Conservation (phyloP, 2,329 filamentous ascomycete species). For the Bipolaris zeicola region DNA sequence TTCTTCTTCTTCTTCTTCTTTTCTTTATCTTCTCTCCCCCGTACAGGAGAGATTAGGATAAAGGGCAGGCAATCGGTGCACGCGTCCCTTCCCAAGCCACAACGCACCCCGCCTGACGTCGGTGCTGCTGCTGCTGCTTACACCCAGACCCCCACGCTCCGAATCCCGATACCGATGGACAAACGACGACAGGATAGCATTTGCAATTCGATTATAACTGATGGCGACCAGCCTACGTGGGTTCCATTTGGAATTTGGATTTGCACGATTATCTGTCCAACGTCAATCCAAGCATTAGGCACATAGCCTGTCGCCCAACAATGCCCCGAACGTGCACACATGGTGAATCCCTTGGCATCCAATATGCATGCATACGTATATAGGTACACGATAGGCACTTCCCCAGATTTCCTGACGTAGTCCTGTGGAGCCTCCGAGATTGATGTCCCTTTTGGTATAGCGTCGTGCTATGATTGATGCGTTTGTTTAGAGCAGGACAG, state of each 20-base stretch:
- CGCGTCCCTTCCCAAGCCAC: conserved; percentile 6
- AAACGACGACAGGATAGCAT: conserved; percentile 6
- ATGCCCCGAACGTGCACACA: background rate
- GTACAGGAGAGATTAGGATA: background rate
- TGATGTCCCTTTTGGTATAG: conserved; percentile 1
- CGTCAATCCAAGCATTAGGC: background rate
- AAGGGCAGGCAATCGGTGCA: background rate
- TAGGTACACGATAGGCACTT: conserved; percentile 13
- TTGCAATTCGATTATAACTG: background rate
- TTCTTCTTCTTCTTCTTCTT: background rate
- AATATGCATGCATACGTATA: conserved; percentile 7
- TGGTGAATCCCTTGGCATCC: conserved; percentile 2
- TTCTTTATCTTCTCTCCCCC: background rate
- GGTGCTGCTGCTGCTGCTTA: conserved; percentile 13
- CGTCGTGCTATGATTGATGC: background rate
- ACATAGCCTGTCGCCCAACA: background rate
- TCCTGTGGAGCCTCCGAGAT: conserved; percentile 5
- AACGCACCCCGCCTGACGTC: conserved; percentile 6
- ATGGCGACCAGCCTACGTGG: background rate
- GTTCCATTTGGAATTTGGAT: background rate
- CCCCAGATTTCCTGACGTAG: conserved; percentile 12
- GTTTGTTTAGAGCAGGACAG: background rate
- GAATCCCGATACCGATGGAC: conserved; percentile 16
- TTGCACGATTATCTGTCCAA: background rate
- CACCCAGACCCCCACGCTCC: conserved; percentile 16